Evolutionary conservation across 2,329 filamentous ascomycete species (phyloP).

Genomic region (Phyllosticta citribraziliensis): DNA sequence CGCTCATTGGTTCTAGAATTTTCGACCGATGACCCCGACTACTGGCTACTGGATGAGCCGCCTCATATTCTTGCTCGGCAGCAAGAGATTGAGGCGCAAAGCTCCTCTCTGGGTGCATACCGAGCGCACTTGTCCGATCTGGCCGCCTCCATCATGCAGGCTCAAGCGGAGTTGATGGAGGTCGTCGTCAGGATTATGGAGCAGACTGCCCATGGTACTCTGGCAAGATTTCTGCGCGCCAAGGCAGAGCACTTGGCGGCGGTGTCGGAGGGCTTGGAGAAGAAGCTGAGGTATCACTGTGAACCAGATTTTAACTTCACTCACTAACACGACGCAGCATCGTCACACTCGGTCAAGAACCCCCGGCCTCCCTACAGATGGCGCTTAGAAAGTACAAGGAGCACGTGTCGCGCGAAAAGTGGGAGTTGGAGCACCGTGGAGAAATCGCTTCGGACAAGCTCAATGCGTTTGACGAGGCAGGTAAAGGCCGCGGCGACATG

Average conservation of each 20-base stretch:
- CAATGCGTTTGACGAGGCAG: constrained; percentile 19
- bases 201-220: constrained; percentile 37
- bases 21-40: neutral
- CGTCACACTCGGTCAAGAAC: constrained; percentile 19
- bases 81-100: neutral
- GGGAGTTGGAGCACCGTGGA: constrained; percentile 20
- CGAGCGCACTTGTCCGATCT: constrained; percentile 27
- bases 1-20: constrained; percentile 9
- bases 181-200: constrained; percentile 35
- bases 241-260: constrained; percentile 34
- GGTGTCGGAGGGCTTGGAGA: constrained; percentile 32
- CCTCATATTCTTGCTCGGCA: neutral
- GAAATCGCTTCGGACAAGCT: constrained; percentile 1
- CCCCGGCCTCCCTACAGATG: constrained; percentile 18
- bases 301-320: neutral
- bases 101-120: constrained; percentile 17
- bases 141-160: constrained; percentile 22
- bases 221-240: constrained; percentile 32
- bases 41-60: neutral
- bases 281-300: constrained; percentile 25
- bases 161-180: constrained; percentile 29
- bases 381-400: constrained; percentile 25
- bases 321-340: constrained; percentile 13
- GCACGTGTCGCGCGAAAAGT: constrained; percentile 21
- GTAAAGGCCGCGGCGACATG: constrained; percentile 23